These are phyloP conservation scores for Clarireedia hainanense DNA, from an alignment of 2,329 filamentous ascomycete genomes.

Conservation along the genomic window DNA sequence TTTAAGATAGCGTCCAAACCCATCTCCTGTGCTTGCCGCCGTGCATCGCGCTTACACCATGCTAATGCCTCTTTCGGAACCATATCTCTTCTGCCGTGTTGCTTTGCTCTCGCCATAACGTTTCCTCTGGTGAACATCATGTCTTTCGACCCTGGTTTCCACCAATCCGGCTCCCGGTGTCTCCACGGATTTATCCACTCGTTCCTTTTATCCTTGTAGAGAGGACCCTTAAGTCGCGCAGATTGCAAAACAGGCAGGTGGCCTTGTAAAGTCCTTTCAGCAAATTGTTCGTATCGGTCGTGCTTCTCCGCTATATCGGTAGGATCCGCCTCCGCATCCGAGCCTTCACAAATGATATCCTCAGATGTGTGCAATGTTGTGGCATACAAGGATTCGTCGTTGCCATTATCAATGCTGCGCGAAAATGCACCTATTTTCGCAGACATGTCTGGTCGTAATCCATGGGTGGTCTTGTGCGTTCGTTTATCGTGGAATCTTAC, in stretches of 20 bases:
- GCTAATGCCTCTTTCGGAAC: conserved; percentile 17
- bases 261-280: conserved; percentile 49
- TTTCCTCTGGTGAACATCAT: conserved; percentile 21
- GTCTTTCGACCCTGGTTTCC: conserved; percentile 18
- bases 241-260: conserved; percentile 49
- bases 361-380: conserved; percentile 34
- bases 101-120: conserved; percentile 15
- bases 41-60: conserved; percentile 17
- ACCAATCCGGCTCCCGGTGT: conserved; percentile 17
- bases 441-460: conserved; percentile 4
- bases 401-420: conserved; percentile 8
- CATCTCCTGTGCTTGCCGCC: conserved; percentile 11
- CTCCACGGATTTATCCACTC: conserved; percentile 49
- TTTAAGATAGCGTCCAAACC: neutral
- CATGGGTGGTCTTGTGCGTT: conserved; percentile 5
- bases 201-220: conserved; percentile 34
- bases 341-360: conserved; percentile 47
- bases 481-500: neutral
- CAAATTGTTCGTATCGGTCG: conserved; percentile 51
- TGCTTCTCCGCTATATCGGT: conserved; percentile 41
- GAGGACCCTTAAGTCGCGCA: conserved; percentile 54
- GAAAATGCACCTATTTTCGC: neutral
- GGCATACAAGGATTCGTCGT: conserved; percentile 39
- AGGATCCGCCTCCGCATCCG: conserved; percentile 48
- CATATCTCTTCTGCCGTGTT: conserved; percentile 19